These are phyloP conservation scores for Lumnitzera littorea DNA, from an alignment of 345 rosid species.

Conservation along the genomic window DNA sequence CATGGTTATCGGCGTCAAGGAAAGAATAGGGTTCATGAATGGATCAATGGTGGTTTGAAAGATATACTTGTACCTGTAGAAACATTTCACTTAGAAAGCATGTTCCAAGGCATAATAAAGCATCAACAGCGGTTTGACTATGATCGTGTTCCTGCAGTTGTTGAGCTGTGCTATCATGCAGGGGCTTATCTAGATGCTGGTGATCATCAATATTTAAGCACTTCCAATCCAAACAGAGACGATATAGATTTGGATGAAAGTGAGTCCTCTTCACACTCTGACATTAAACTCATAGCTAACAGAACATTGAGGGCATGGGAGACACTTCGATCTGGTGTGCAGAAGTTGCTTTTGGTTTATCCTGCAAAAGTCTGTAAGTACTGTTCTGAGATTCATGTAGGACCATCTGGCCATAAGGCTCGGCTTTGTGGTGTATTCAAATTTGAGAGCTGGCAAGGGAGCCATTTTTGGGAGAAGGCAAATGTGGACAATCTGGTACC, in stretches of 20 bases:
- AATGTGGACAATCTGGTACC: slow-evolving; percentile 73
- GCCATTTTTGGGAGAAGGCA: slow-evolving; percentile 79
- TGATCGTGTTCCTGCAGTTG: slow-evolving; percentile 68
- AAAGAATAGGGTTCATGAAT: slow-evolving; percentile 67
- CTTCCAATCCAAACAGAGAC: slow-evolving; percentile 7
- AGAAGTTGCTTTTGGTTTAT: slow-evolving; percentile 53
- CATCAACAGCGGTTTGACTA: slow-evolving; percentile 71
- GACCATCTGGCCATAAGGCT: slow-evolving; percentile 84
- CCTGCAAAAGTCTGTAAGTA: slow-evolving; percentile 67
- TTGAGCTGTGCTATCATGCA: slow-evolving; percentile 85
- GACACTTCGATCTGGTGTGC: slow-evolving; percentile 46
- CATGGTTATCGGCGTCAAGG: slow-evolving; percentile 51
- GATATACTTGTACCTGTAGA: slow-evolving; percentile 70
- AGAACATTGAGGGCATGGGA: slow-evolving; percentile 71
- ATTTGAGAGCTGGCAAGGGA: slow-evolving; percentile 67
- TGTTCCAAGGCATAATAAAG: slow-evolving; percentile 57
- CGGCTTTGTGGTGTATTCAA: slow-evolving; percentile 76
- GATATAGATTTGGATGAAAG: slow-evolving; percentile 19
- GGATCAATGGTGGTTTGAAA: slow-evolving; percentile 60
- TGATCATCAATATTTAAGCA: slow-evolving; percentile 16
- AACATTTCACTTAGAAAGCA: slow-evolving; percentile 45
- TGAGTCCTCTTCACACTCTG: slow-evolving; percentile 30
- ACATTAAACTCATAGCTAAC: slow-evolving; percentile 37
- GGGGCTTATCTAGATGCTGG: slow-evolving; percentile 40
- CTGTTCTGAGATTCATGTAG: slow-evolving; percentile 79